Evolutionary conservation across 306 rosid species (phyloP), one percentile per base, ranked within the genome.

Genomic region (Rosa chinensis): DNA sequence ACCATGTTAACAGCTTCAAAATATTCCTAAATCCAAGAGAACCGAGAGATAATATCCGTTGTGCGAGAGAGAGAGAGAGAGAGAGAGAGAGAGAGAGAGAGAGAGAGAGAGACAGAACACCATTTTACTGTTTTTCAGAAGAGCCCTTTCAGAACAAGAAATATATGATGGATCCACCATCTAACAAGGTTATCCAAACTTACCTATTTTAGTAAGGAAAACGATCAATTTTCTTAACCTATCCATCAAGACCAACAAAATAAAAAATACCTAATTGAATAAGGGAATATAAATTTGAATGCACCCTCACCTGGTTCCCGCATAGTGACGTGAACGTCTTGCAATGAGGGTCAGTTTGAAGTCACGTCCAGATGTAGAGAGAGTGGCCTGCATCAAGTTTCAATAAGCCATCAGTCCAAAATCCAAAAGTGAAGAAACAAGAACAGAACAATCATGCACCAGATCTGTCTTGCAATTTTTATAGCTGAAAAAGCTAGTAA

Each of bases 321-420:
- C 99, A 88, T 89, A 95, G 89, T 95, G 99, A 61, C 97, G 89
- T 49, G 99, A 95, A 68, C 99, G 99, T 74, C 99, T 91, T 76
- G 97, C 97, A 82, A 95, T 95, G 66, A 93, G 72, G 53, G 88
- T 91, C 84, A 95, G 66, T 77, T 81, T 89, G 79, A 91, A 81
- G 79, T 93, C 91, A 72, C 85, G 88, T 78, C 87, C 98, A 76
- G 92, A 81, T 66, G 86, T 75, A 78, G 93, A 82, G 62, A 95
- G 88, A 77, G 89, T 85, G 74, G 85, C 93, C 99, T 95, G 18
- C 77, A 80, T 70, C 52, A 78, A 84, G 84, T 52, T 63, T 48
- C 82, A 84, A 66, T 53, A 80, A 82, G 83, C 45, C 59, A 82
- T 75, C 74, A 66, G 69, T 83, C 50, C 32, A 62, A 85, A 50